Evolutionary conservation across 2,329 filamentous ascomycete species (phyloP), one percentile per base, ranked within the genome.

Genomic region (Penicillium sp.): DNA sequence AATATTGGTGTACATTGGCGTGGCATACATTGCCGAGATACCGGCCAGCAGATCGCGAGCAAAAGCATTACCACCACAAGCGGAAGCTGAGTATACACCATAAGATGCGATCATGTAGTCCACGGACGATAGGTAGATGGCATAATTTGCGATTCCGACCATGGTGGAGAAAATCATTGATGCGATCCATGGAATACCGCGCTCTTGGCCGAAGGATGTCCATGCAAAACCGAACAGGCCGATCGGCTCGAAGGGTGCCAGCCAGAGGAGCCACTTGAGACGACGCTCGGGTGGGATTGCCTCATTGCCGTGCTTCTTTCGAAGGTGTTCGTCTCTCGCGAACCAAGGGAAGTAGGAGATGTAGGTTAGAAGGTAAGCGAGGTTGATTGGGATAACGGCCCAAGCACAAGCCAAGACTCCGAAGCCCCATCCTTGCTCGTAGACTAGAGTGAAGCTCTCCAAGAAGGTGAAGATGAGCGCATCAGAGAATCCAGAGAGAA

Each of bases 31-130:
- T 1, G 87, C 89, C 1, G 89, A 81, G 9, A 90, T 81, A 75
- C 88, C 88, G 3, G 88, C 88, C 1, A 91, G 75, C 71, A 90
- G 86, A 67, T 91, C 88, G 61, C 89, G 82, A 8, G 87, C 82
- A 77, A 88, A 90, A 5, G 87, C 89, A 61, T 91, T 91, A 27
- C 89, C 88, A 53, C 88, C 89, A 0, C 88, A 90, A 1, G 89
- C 89, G 0, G 86, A 90, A 3, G 88, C 88, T 0, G 87, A 84
- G 70, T 89, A 90, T 0, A 85, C 84, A 0, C 88, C 89, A 65
- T 91, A 90, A 1, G 87, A 84, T 56, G 85, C 86, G 47, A 90
- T 84, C 83, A 90, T 90, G 75, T 91, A 91, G 70, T 91, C 86
- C 60, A 90, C 88, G 1, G 87, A 89, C 2, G 87, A 86, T 80